Evolutionary conservation across 345 rosid species (phyloP), one percentile per base, ranked within the genome.

Genomic region (Dipteronia sinensis): DNA sequence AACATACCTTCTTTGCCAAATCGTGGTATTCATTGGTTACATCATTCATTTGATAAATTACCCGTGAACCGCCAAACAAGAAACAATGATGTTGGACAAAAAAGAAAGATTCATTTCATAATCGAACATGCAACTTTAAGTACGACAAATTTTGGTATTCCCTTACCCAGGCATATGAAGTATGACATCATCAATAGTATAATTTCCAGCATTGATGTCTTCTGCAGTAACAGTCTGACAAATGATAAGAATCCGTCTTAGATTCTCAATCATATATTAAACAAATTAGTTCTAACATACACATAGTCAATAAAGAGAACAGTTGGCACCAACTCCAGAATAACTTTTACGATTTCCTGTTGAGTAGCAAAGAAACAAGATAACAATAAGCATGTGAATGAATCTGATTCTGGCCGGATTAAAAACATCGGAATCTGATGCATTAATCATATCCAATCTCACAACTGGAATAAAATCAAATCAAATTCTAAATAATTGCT

Each of bases 161-260:
- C 76, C 88, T 85, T 84, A 95, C 99, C 99, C 95, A 55, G 99
- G 98, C 88, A 92, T 78, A 77, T 97, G 98, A 76, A 96, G 98
- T 83, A 96, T 82, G 12, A 94, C 84, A 82, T 96, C 97, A 84
- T 89, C 85, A 55, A 89, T 66, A 15, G 89, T 83, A 84, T 92
- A 96, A 46, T 82, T 94, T 71, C 89, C 89, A 56, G 83, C 76
- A 69, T 85, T 69, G 19, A 96, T 66, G 83, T 94, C 99, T 85
- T 88, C 94, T 55, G 73, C 74, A 73, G 86, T 85, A 70, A 87
- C 79, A 80, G 79, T 89, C 99, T 96, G 87, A 56, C 69, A 86
- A 77, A 80, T 77, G 59, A 80, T n/a, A 56, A 66, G 65, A 63
- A 80, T 75, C 72, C 40, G 72, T 53, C 29, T 74, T 56, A 79